Base-by-base conservation (phyloP, 2,329 filamentous ascomycete genomes). In the Trichophyton schoenleinii region DNA sequence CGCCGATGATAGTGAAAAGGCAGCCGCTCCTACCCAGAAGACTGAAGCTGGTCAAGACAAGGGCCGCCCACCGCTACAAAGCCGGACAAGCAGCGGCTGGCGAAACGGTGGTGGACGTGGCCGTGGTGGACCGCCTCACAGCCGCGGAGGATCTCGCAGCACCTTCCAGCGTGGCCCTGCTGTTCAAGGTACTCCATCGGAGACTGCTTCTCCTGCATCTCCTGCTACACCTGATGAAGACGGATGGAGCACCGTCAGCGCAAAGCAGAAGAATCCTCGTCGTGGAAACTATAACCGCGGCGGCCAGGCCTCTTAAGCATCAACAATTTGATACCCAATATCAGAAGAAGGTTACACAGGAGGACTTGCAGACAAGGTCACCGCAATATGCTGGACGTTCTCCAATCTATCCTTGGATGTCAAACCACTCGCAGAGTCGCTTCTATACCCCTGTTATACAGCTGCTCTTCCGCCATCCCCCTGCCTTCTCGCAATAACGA, bases 161-260 rank as follows among this genome's bases (percentile, higher is more conserved):
- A 25, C 58, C 8, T 34, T 59, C 31, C 59, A 38, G 36, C 59
- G 64, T 61, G 59, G 60, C 25, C 61, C 60, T 38, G 59, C 55
- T 58, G 48, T 28, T 28, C 28, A 55, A 55, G 52, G 48, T 22
- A 58, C 44, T 25, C 34, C 20, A 38, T 46, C 20, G 3, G 55
- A 59, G 18, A 55, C 22, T 41, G 58, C 38, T n/a, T 67, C 67
- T 36, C 67, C 72, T 57, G 67, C 70, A 58, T 67, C 69, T 38
- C 65, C 71, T 55, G 66, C 71, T 18, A 67, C 68, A 1, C 63
- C 66, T 22, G 76, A 78, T 55, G 74, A 78, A 57, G 76, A 78
- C 60, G 77, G 77, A 65, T 79, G 77, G 77, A 79, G 76, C 70
- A 79, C 77, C 15, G 76, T 78, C 62, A 71, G 73, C 64, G 69